phyloP scores from a whole-genome alignment of 192 early-diverging fungal genomes.

The Backusella circina region DNA sequence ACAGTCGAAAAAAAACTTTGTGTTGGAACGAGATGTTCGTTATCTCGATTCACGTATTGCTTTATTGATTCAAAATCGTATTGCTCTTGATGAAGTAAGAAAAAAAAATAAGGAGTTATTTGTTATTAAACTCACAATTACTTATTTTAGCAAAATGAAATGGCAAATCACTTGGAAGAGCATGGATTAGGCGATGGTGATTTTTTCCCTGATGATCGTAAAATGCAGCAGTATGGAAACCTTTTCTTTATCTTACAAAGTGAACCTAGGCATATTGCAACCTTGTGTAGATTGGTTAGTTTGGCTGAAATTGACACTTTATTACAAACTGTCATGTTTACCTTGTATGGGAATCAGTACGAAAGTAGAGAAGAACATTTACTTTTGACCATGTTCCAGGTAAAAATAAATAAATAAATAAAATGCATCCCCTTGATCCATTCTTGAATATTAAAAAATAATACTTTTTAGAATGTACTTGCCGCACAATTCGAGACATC shows the following conservation, averaged over 20 bases:
- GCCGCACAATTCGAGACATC: slow-evolving; percentile 90
- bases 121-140: not conserved
- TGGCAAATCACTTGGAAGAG: slow-evolving; percentile 72
- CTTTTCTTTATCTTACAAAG: slow-evolving; percentile 90
- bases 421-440: not conserved
- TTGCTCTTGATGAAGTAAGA: slow-evolving; percentile 84
- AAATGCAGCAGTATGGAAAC: slow-evolving; percentile 85
- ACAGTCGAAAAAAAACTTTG: slow-evolving; percentile 96
- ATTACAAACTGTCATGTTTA: slow-evolving; percentile 95
- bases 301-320: slow-evolving; percentile 91
- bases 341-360: slow-evolving; percentile 94
- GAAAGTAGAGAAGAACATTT: slow-evolving; percentile 95
- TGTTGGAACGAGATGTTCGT: slow-evolving; percentile 91
- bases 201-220: slow-evolving; percentile 75
- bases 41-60: slow-evolving; percentile 93
- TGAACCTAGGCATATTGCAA: slow-evolving; percentile 89
- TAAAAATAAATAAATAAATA: slow-evolving; percentile 23
- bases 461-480: slow-evolving; percentile 55
- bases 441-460: not conserved
- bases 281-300: slow-evolving; percentile 77
- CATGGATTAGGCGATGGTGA: slow-evolving; percentile 33
- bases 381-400: slow-evolving; percentile 94
- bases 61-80: slow-evolving; percentile 89
- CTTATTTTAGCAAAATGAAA: slow-evolving; percentile 66
- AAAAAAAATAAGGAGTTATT: not conserved